phyloP scores from a whole-genome alignment of 345 rosid genomes.

The Eucalyptus urophylla region DNA sequence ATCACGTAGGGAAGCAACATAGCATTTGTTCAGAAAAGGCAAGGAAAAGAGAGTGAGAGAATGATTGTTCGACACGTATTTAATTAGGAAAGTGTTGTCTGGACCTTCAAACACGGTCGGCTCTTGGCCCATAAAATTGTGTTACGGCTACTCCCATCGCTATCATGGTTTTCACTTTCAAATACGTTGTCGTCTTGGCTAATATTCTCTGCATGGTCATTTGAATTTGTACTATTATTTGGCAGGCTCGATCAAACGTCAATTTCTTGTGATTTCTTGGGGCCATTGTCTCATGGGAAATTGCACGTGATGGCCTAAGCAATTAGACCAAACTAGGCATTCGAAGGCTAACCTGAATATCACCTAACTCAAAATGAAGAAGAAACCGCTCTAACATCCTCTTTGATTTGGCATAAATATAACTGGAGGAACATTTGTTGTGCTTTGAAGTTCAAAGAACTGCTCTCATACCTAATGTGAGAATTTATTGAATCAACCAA shows the following conservation, averaged over 20 bases:
- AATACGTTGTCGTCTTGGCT: not conserved
- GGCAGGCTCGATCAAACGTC: not conserved
- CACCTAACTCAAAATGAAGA: not conserved
- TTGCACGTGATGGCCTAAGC: not conserved
- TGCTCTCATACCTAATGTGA: not conserved
- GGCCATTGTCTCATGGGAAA: not conserved
- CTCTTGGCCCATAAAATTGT: not conserved
- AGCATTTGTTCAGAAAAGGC: not conserved
- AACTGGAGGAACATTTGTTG: not conserved
- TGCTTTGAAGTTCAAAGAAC: not conserved
- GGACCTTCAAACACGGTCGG: constrained; percentile 24
- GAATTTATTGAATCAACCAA: not conserved
- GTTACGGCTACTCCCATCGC: not conserved
- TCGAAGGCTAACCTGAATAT: not conserved
- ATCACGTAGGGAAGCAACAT: not conserved
- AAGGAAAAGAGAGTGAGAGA: not conserved
- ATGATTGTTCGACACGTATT: not conserved
- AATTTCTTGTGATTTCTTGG: not conserved
- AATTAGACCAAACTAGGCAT: not conserved
- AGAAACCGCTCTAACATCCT: not conserved
- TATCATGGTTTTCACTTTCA: not conserved
- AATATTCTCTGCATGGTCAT: not conserved
- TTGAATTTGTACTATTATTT: not conserved
- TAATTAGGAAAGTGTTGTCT: not conserved
- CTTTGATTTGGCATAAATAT: not conserved